phyloP scores from a whole-genome alignment of 2,329 filamentous ascomycete genomes.

The Xylaria sp. region DNA sequence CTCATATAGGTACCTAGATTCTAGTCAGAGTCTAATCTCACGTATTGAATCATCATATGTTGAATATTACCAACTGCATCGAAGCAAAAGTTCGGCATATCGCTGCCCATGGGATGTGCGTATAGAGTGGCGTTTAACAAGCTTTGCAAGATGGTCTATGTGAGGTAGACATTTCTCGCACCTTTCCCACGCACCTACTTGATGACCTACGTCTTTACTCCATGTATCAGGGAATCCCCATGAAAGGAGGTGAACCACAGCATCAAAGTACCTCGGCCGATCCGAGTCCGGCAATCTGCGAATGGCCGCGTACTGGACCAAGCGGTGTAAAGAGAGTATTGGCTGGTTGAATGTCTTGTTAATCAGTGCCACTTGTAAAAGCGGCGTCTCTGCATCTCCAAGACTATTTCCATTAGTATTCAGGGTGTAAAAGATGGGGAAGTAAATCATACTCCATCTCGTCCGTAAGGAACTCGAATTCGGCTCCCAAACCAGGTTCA shows the following conservation, averaged over 20 bases:
- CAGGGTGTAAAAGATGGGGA: not conserved
- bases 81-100: constrained; percentile 43
- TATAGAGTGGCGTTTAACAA: constrained; percentile 37
- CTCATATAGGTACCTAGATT: constrained; percentile 49
- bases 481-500: constrained; percentile 24
- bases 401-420: constrained; percentile 30
- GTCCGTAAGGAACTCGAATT: constrained; percentile 43
- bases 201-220: constrained; percentile 43
- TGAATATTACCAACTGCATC: constrained; percentile 40
- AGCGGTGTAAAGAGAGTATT: constrained; percentile 41
- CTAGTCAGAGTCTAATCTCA: not conserved
- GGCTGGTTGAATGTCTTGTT: constrained; percentile 35
- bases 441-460: constrained; percentile 44
- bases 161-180: constrained; percentile 48
- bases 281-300: constrained; percentile 28
- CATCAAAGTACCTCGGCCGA: constrained; percentile 38
- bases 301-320: constrained; percentile 40
- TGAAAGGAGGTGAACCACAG: constrained; percentile 39
- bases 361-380: constrained; percentile 40
- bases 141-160: constrained; percentile 42
- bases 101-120: constrained; percentile 25
- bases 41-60: not conserved
- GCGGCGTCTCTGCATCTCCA: constrained; percentile 36
- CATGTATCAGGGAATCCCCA: constrained; percentile 45
- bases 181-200: constrained; percentile 42